These are phyloP conservation scores for Ceratopteris richardii DNA, from an alignment of 75 land plant genomes.

Conservation along the genomic window DNA sequence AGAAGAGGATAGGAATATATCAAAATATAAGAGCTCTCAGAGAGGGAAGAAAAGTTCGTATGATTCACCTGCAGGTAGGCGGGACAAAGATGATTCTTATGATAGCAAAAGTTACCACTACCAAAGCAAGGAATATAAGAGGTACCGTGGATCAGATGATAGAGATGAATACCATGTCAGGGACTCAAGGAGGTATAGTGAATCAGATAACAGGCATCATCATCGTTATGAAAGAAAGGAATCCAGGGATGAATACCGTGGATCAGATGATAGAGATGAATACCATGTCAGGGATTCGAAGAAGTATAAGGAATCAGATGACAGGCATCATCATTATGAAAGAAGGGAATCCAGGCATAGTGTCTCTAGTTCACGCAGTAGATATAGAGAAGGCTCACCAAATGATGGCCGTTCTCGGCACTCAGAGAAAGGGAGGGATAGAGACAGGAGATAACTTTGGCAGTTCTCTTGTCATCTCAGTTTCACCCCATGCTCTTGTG, in stretches of 20 bases:
- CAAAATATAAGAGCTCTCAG: not conserved
- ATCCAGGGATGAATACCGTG: no score
- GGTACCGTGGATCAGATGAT: constrained; percentile 5
- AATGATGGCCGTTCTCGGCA: not conserved
- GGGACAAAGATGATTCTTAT: constrained; percentile 2
- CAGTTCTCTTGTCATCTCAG: no score
- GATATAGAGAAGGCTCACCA: not conserved
- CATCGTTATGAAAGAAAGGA: no score
- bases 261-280: no score
- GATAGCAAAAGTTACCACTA: constrained; percentile 1
- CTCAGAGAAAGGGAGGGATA: no score
- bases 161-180: not conserved
- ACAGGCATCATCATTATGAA: not conserved
- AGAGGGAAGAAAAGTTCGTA: constrained; percentile 1
- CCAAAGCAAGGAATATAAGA: constrained; percentile 5
- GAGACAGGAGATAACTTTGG: no score
- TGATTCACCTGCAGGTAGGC: constrained; percentile 5
- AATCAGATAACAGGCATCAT: not conserved
- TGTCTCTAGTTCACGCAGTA: not conserved
- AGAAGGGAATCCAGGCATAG: not conserved
- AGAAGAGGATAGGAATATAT: no score
- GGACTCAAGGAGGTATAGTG: no score
- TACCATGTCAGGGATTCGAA: no score
- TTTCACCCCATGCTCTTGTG: no score
- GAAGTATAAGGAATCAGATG: not conserved